Conservation (phyloP, 805 yeast species). For the Kluyveromyces dobzhanskii region DNA sequence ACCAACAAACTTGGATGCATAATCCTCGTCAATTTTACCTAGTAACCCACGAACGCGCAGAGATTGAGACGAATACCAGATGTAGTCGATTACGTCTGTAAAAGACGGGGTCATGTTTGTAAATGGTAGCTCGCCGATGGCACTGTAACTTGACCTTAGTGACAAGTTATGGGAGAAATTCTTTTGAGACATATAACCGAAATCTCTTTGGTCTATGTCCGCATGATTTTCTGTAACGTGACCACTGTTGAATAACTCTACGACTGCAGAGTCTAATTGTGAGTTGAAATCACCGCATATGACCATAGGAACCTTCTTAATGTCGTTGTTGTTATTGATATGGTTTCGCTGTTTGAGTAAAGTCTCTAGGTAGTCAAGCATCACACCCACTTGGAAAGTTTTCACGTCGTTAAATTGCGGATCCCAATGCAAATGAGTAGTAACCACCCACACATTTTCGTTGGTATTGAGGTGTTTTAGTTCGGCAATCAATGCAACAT, state of each 20-base stretch:
- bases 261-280: slow-evolving; percentile 79
- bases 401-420: slow-evolving; percentile 95
- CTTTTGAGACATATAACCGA: slow-evolving; percentile 83
- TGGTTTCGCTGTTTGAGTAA: slow-evolving; percentile 43
- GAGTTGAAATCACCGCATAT: slow-evolving; percentile 97
- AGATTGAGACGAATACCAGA: slow-evolving; percentile 85
- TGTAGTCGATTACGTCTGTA: slow-evolving; percentile 88
- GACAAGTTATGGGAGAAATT: slow-evolving; percentile 79
- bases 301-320: slow-evolving; percentile 62
- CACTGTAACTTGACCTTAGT: slow-evolving; percentile 76
- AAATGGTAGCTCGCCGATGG: slow-evolving; percentile 84
- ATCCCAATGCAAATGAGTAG: slow-evolving; percentile 98
- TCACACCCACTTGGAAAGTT: slow-evolving; percentile 87
- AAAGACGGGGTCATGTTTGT: slow-evolving; percentile 92
- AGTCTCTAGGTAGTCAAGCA: slow-evolving; percentile 77
- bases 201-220: slow-evolving; percentile 80
- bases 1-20: slow-evolving; percentile 71
- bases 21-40: slow-evolving; percentile 76
- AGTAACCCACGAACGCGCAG: slow-evolving; percentile 77
- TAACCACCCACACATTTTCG: slow-evolving; percentile 64
- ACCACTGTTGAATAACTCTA: slow-evolving; percentile 79
- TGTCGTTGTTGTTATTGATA: slow-evolving; percentile 39
- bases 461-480: slow-evolving; percentile 70
- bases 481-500: slow-evolving; percentile 71
- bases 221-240: slow-evolving; percentile 57